Base-by-base conservation (phyloP, 164 flowering plant species). In the Vitis riparia region DNA sequence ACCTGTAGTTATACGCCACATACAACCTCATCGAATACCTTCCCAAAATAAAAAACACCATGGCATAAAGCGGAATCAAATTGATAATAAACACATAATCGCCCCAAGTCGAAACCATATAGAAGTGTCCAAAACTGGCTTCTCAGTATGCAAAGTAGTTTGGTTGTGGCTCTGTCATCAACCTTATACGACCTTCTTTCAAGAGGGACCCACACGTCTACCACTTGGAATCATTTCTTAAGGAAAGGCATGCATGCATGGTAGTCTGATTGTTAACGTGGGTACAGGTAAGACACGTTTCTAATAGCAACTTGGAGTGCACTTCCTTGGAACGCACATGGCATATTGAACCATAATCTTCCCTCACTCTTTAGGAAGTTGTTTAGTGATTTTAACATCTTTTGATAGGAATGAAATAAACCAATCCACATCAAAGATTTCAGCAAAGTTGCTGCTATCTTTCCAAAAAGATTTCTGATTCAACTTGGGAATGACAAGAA, bases 21-120 rank as follows among this genome's bases (percentile, higher is more conserved):
- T 93, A 95, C 62, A 93, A 68, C 74, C 98, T 86, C 98, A 95
- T 87, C 2, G 99, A 93, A 75, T 91, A 90, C 81, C 97, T 84
- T 63, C 98, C 99, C 15, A 89, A 91, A 51, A 91, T 78, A 83
- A 95, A 80, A 63, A 95, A 81, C 59, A 95, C 98, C 83, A 95
- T 9, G 49, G 91, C 99, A 79, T 95, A 95, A 12, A 93, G 85
- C 1, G 97, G 98, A 16, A 93, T 78, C 82, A 95, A 77, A 78
- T 95, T 95, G 62, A 95, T 95, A 19, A 95, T 95, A 69, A 95
- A 95, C 5, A 93, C 93, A 78, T 95, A 95, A 27, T 98, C 98
- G 62, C 99, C 97, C 98, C 99, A 95, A 1, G 99, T 97, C 0
- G 98, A 91, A 56, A 95, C 98, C 99, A 95, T 95, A 50, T 95